phyloP scores from a whole-genome alignment of 495 filamentous ascomycete genomes.

The Lineolata rhizophorae region DNA sequence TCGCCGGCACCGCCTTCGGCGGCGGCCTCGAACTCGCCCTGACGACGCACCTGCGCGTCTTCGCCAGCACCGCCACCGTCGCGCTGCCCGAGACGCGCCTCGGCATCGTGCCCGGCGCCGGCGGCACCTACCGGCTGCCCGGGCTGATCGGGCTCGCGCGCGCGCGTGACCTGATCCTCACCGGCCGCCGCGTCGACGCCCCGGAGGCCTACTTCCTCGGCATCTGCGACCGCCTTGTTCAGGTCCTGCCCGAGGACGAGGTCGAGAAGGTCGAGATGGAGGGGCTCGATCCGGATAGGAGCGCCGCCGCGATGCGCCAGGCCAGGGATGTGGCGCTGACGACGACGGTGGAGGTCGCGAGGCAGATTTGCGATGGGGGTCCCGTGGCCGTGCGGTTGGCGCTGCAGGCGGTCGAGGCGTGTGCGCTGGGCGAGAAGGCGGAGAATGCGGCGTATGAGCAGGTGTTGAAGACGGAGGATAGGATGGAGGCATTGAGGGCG shows the following conservation, averaged over 20 bases:
- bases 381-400: conserved; percentile 59
- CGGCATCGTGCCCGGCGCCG: conserved; percentile 85
- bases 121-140: conserved; percentile 73
- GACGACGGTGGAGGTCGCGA: conserved; percentile 55
- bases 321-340: conserved; percentile 33
- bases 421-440: conserved; percentile 33
- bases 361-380: conserved; percentile 68
- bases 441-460: conserved; percentile 63
- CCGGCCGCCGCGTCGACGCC: conserved; percentile 56
- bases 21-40: conserved; percentile 85
- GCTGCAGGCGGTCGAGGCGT: conserved; percentile 41
- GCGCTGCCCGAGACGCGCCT: conserved; percentile 79
- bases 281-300: no score
- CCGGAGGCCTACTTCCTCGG: conserved; percentile 69
- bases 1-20: conserved; percentile 63
- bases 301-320: no score
- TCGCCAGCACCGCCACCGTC: conserved; percentile 47
- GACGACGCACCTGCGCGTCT: conserved; percentile 64
- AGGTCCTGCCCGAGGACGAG: conserved; percentile 33
- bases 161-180: conserved; percentile 69
- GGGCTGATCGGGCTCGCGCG: conserved; percentile 47
- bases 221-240: conserved; percentile 61
- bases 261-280: conserved; percentile 24
- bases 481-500: conserved; percentile 63
- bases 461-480: conserved; percentile 64